Percentiles rank a stretch among this genome's conserved stretches.
phyloP scores from a whole-genome alignment of 2,329 filamentous ascomycete genomes.

The Fusarium drepaniforme region DNA sequence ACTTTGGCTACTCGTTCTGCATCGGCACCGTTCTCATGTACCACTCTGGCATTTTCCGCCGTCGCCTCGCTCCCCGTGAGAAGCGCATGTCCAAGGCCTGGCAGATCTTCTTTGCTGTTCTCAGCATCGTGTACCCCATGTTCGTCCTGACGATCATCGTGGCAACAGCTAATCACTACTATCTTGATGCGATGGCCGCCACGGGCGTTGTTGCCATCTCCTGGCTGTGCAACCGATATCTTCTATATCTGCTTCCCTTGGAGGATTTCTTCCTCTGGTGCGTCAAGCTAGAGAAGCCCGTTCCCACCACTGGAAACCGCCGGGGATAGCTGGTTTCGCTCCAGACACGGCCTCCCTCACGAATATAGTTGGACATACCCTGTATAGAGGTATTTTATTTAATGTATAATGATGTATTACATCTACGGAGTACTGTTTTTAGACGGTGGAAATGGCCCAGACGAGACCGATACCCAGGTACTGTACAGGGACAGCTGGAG shows the following conservation, averaged over 20 bases:
- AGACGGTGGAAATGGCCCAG: neutral
- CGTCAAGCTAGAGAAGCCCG: slow-evolving; percentile 73
- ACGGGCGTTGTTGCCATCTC: slow-evolving; percentile 70
- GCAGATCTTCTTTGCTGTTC: slow-evolving; percentile 42
- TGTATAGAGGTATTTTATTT: neutral
- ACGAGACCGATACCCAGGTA: neutral
- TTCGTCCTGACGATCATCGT: slow-evolving; percentile 70
- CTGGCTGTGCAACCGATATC: slow-evolving; percentile 63
- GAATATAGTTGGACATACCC: neutral
- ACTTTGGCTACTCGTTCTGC: slow-evolving; percentile 68
- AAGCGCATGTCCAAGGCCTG: slow-evolving; percentile 46
- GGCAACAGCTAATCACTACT: slow-evolving; percentile 72
- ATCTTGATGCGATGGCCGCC: slow-evolving; percentile 75
- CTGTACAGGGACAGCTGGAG: neutral
- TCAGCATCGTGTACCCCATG: slow-evolving; percentile 64
- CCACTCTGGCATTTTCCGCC: slow-evolving; percentile 61
- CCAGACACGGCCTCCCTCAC: neutral
- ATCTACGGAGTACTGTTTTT: neutral
- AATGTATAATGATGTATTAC: slow-evolving; percentile 4
- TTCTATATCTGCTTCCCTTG: slow-evolving; percentile 71
- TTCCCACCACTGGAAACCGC: slow-evolving; percentile 58
- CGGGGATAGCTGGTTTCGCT: slow-evolving; percentile 7
- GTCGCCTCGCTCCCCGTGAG: slow-evolving; percentile 44
- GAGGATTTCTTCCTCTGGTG: slow-evolving; percentile 76
- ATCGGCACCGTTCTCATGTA: slow-evolving; percentile 66